Evolutionary conservation across 2,329 filamentous ascomycete genomes (phyloP).

Genomic region (Monascus ruber): DNA sequence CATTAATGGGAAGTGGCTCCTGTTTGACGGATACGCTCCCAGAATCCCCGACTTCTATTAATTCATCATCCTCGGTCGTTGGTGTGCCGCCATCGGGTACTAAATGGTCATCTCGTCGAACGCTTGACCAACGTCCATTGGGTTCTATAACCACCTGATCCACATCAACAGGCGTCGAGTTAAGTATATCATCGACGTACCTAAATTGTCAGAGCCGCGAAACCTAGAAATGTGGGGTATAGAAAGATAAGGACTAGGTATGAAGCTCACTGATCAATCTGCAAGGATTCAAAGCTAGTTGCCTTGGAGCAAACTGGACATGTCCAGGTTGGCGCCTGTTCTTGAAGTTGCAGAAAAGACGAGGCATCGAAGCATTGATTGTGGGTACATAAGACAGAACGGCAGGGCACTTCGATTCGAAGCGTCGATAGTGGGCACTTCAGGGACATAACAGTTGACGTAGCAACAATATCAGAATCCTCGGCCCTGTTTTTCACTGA

Average conservation of each 20-base stretch:
- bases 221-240: neutral
- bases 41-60: conserved; percentile 39
- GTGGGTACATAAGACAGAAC: conserved; percentile 70
- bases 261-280: conserved; percentile 66
- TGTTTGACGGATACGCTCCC: conserved; percentile 26
- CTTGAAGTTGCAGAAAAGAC: conserved; percentile 85
- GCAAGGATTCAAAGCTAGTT: conserved; percentile 68
- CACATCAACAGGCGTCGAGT: conserved; percentile 55
- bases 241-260: neutral
- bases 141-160: conserved; percentile 89
- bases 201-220: conserved; percentile 29
- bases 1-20: conserved; percentile 14
- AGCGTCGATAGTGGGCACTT: conserved; percentile 87
- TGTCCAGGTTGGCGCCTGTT: conserved; percentile 93
- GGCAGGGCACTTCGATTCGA: conserved; percentile 67
- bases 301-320: conserved; percentile 86
- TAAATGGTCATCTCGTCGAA: conserved; percentile 31
- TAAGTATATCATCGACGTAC: conserved; percentile 79
- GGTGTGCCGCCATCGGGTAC: conserved; percentile 27
- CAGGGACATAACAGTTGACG: conserved; percentile 76
- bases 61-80: conserved; percentile 35
- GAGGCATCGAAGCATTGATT: conserved; percentile 91
- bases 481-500: conserved; percentile 68
- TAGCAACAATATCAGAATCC: conserved; percentile 81
- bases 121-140: conserved; percentile 61